Percentiles rank a stretch among this genome's conserved stretches.
Evolutionary conservation across 2,329 filamentous ascomycete species (phyloP).

Genomic region (Aschersonia sp.): DNA sequence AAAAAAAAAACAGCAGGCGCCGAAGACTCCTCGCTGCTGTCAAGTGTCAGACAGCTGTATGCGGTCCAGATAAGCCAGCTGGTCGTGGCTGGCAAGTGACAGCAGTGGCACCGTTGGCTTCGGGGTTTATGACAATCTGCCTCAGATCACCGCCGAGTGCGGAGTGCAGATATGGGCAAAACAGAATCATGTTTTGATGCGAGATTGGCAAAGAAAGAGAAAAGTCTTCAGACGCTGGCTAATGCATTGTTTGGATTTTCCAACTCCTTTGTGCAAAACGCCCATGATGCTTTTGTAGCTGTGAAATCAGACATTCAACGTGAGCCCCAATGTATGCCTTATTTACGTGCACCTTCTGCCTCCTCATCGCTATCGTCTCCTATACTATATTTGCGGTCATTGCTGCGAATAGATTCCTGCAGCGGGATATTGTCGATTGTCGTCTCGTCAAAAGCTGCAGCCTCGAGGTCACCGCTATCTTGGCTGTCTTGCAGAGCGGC

Average conservation of each 20-base stretch:
- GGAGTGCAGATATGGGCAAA: too few species aligned
- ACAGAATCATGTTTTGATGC: background rate
- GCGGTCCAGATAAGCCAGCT: too few species aligned
- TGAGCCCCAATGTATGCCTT: too few species aligned
- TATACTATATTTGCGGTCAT: slow-evolving; percentile 37
- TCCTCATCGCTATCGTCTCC: slow-evolving; percentile 41
- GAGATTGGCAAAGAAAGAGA: background rate
- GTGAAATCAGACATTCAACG: too few species aligned
- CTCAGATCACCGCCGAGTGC: too few species aligned
- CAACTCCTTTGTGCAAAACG: background rate
- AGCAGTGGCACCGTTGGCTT: too few species aligned
- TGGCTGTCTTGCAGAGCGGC: slow-evolving; percentile 34
- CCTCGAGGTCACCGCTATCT: slow-evolving; percentile 39
- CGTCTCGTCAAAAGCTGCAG: slow-evolving; percentile 50
- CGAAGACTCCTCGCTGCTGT: too few species aligned
- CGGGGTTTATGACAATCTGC: too few species aligned
- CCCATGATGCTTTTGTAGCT: background rate
- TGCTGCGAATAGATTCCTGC: slow-evolving; percentile 24
- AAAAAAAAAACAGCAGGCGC: too few species aligned
- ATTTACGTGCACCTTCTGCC: slow-evolving; percentile 8
- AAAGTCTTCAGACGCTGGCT: background rate
- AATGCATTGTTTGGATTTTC: background rate
- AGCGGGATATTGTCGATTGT: slow-evolving; percentile 47
- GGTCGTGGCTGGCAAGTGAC: too few species aligned
- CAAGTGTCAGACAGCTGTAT: too few species aligned